These are phyloP conservation scores for Echinochloa phyllopogon DNA, from an alignment of 176 grass and related monocot genomes.

Conservation along the genomic window DNA sequence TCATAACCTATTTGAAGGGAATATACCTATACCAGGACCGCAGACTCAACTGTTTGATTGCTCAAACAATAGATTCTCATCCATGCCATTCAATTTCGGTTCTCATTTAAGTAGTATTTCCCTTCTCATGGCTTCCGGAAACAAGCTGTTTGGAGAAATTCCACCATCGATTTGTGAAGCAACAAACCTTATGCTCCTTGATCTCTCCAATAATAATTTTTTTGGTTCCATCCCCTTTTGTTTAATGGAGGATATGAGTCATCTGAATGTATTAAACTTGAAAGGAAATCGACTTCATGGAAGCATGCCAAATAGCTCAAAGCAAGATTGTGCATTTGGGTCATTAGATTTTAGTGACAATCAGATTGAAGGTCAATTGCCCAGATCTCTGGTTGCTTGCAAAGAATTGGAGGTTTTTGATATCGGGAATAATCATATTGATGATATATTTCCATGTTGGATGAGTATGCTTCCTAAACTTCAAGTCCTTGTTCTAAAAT, in stretches of 20 bases:
- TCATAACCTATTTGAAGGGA: constrained; percentile 38
- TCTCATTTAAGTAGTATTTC: constrained; percentile 6
- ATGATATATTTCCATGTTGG: constrained; percentile 53
- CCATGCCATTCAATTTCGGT: constrained; percentile 39
- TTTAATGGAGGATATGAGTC: constrained; percentile 23
- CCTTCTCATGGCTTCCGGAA: constrained; percentile 14
- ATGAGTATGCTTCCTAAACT: constrained; percentile 43
- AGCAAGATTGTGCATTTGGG: constrained; percentile 12
- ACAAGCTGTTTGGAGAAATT: constrained; percentile 21
- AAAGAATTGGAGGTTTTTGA: constrained; percentile 33
- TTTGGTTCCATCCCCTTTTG: constrained; percentile 40
- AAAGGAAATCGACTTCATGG: constrained; percentile 34
- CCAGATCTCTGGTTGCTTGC: constrained; percentile 44
- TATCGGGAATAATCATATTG: constrained; percentile 32
- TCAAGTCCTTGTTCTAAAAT: constrained; percentile 48
- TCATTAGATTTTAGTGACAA: constrained; percentile 45
- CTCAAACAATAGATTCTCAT: constrained; percentile 49
- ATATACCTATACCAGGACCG: constrained; percentile 22
- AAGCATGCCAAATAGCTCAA: not conserved
- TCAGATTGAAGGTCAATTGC: constrained; percentile 36
- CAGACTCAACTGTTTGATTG: not conserved
- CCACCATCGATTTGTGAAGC: constrained; percentile 39
- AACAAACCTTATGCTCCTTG: not conserved
- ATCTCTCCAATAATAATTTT: constrained; percentile 48
- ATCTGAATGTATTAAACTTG: constrained; percentile 17